Evolutionary conservation across 31 red algal genomes (phyloP), one percentile per base, ranked within the genome.

Genomic region (Endocladia muricata): DNA sequence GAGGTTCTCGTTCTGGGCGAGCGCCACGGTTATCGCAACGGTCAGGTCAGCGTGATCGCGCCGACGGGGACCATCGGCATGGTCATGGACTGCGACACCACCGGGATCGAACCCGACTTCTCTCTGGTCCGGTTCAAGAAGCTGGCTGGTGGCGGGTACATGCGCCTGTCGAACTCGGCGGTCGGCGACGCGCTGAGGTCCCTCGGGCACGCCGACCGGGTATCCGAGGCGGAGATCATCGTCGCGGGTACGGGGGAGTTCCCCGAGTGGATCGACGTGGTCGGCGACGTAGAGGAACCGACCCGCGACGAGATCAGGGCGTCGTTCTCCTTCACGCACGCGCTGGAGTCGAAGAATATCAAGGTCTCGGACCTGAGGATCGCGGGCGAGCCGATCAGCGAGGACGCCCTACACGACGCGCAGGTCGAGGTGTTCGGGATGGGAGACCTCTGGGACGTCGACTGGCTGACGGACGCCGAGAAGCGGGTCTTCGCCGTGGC

Each of bases 31-130:
- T 30, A 31, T 25, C 55, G 55, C 28, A 59, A 59, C 55, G 55
- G 28, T 25, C 55, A 59, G 32, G 28, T 59, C 28, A 59, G 28
- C 28, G 28, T 59, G 55, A 25, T 59, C 55, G 55, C 55, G 55
- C 55, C 55, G 55, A 59, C 55, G 28, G 55, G 55, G 55, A 59
- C 55, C 28, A 59, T 59, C 32, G 55, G 55, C 32, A 59, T 59
- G 28, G 32, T 30, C 55, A 25, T 59, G 28, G 55, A 30, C 28
- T 59, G 55, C 32, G 55, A 59, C 55, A 59, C 55, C 55, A 59
- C 55, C 55, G 55, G 55, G 28, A 30, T 59, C 55, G 55, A 59
- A 59, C 55, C 55, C 28, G 55, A 59, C 55, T 59, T 59, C 55
- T 59, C 55, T 25, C 55, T 59, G 55, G 55, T 59, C 55, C 28